Base-by-base conservation (phyloP, 2,329 filamentous ascomycete genomes). In the Domatiomyces catenatus region DNA sequence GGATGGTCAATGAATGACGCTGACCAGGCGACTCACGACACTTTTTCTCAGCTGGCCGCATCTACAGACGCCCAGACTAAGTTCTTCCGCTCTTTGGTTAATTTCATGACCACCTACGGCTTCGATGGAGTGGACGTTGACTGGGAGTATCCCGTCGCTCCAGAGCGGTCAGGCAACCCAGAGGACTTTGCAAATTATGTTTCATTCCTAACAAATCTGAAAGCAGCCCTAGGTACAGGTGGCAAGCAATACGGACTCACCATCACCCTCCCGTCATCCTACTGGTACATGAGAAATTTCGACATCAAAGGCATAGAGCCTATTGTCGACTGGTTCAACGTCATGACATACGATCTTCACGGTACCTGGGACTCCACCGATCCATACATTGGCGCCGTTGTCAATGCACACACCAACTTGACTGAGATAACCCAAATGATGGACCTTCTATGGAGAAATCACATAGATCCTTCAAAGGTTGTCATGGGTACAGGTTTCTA, bases 121-220 rank as follows among this genome's bases (percentile, higher is more conserved):
- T 39, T 39, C 10, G 84, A 88, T 60, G 84, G 64, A 6, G 63
- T 74, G 60, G 81, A 86, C 54, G 71, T 86, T 43, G 82, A 86
- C 60, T 84, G 82, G 81, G 81, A 75, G 53, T 75, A 75, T 49
- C 71, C 72, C 6, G 10, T 15, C 8, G 32, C 32, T 15, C 10
- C 8, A 15, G 32, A 39, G 3, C 32, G 32, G 3, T 72, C 66
- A 15, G 81, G 82, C 39, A 85, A 85, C 56, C 81, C 81, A 28
- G 72, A 78, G 26, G 80, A 86, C 64, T 86, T 85, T 69, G 2
- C 7, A 10, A 39, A 12, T 5, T 39, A 39, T 15, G 32, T 39
- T 15, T 5, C 32, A 5, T 15, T 39, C 12, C 3, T 39, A 5
- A 39, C 10, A 15, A 15, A 39, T 5, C 8, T 39, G 7, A 15